phyloP scores from a whole-genome alignment of 805 yeast genomes.

The Kodamaea sagamina region DNA sequence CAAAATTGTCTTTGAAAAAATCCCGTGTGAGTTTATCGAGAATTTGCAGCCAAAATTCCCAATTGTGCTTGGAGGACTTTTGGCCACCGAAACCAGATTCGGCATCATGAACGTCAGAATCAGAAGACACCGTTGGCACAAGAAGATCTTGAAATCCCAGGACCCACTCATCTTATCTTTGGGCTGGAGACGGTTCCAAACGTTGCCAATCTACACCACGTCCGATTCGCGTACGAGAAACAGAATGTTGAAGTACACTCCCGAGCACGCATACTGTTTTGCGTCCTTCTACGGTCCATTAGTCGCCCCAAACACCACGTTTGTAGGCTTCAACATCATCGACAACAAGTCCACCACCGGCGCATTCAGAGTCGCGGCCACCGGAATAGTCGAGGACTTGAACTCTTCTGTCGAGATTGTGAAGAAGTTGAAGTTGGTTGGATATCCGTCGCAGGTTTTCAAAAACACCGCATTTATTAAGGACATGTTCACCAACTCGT shows the following conservation, averaged over 20 bases:
- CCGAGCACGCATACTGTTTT: slow-evolving; percentile 95
- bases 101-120: slow-evolving; percentile 92
- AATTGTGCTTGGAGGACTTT: slow-evolving; percentile 83
- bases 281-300: slow-evolving; percentile 97
- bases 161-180: slow-evolving; percentile 92
- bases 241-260: slow-evolving; percentile 96
- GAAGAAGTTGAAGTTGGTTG: slow-evolving; percentile 91
- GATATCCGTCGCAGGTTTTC: slow-evolving; percentile 90
- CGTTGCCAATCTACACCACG: slow-evolving; percentile 92
- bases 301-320: slow-evolving; percentile 96
- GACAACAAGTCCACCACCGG: slow-evolving; percentile 84
- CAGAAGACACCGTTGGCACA: slow-evolving; percentile 99
- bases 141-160: slow-evolving; percentile 88
- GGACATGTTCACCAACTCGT: slow-evolving; percentile 89
- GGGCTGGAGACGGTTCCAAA: slow-evolving; percentile 99
- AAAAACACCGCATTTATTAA: slow-evolving; percentile 95
- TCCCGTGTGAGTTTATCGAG: slow-evolving; percentile 90
- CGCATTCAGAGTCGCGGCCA: slow-evolving; percentile 91
- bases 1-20: slow-evolving; percentile 73
- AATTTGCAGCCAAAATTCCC: slow-evolving; percentile 86
- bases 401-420: slow-evolving; percentile 90
- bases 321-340: slow-evolving; percentile 90
- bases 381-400: slow-evolving; percentile 93
- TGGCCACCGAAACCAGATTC: slow-evolving; percentile 88
- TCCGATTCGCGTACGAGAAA: slow-evolving; percentile 97